These are phyloP conservation scores for Pythium insidiosum DNA, from an alignment of 352 stramenopile genomes.

Conservation along the genomic window DNA sequence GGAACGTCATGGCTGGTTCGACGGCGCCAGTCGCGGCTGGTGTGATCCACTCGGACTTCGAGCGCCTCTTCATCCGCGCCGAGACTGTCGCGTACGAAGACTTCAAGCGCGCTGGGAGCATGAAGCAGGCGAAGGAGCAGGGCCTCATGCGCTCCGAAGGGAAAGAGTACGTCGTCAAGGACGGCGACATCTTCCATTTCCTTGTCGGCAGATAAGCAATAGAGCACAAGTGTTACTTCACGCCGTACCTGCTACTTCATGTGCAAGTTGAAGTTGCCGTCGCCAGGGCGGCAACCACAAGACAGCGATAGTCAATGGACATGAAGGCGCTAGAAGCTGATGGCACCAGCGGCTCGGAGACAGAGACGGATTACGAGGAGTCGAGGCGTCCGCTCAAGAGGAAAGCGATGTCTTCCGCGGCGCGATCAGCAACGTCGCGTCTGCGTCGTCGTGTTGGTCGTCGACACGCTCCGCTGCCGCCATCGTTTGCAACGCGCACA, in stretches of 20 bases:
- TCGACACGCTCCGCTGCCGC: too few species aligned
- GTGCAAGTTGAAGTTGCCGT: constrained; percentile 7
- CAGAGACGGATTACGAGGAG: constrained; percentile 3
- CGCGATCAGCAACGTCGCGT: too few species aligned
- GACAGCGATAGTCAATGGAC: too few species aligned
- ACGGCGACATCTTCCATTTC: constrained; percentile 99
- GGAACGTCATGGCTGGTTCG: constrained; percentile 75
- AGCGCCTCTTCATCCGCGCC: constrained; percentile 78
- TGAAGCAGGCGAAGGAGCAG: constrained; percentile 92
- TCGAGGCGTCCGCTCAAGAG: background rate
- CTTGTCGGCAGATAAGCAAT: constrained; percentile 51
- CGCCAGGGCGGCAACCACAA: background rate
- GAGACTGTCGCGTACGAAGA: constrained; percentile 97
- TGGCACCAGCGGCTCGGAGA: constrained; percentile 8
- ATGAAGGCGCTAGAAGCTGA: too few species aligned
- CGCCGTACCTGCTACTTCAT: too few species aligned
- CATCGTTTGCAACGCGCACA: too few species aligned
- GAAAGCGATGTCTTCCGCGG: background rate
- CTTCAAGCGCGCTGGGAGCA: constrained; percentile 88
- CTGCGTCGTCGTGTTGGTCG: too few species aligned
- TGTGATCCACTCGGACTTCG: constrained; percentile 87
- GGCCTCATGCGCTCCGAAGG: constrained; percentile 93
- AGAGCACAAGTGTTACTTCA: background rate
- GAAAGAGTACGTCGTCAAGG: constrained; percentile 98
- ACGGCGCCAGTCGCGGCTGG: constrained; percentile 59